These are phyloP conservation scores for Quercus dentata DNA, from an alignment of 306 rosid species.

Conservation along the genomic window DNA sequence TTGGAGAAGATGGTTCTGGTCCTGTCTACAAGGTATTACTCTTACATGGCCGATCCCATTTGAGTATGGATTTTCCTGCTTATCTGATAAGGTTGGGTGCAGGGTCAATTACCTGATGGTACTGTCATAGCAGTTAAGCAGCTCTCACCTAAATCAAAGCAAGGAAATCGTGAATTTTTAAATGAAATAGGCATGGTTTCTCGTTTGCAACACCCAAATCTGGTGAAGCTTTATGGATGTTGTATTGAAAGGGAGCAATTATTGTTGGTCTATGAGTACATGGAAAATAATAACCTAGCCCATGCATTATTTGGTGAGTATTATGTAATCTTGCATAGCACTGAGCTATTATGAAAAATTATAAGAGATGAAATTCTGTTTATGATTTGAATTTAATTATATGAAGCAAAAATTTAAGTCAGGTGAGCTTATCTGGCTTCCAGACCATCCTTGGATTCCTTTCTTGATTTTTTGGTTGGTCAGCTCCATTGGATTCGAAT, in stretches of 20 bases:
- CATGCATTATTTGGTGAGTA: conserved; percentile 64
- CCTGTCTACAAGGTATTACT: conserved; percentile 59
- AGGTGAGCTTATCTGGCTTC: not conserved
- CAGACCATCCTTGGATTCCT: not conserved
- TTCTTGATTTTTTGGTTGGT: not conserved
- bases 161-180: conserved; percentile 75
- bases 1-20: conserved; percentile 79
- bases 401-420: not conserved
- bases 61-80: conserved; percentile 1
- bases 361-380: not conserved
- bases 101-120: conserved; percentile 68
- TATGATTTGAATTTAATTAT: too few species aligned
- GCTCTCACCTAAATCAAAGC: conserved; percentile 63
- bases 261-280: conserved; percentile 65
- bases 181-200: conserved; percentile 77
- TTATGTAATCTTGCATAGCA: not conserved
- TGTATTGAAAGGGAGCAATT: conserved; percentile 68
- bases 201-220: conserved; percentile 72
- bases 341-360: not conserved
- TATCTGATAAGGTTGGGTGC: conserved; percentile 22
- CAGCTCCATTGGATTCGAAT: not conserved
- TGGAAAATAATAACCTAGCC: conserved; percentile 76
- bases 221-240: conserved; percentile 70
- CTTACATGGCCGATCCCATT: not conserved
- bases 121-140: conserved; percentile 68